These are phyloP conservation scores for Mycena chlorophos DNA, from an alignment of 768 basidiomycete genomes.

Conservation along the genomic window DNA sequence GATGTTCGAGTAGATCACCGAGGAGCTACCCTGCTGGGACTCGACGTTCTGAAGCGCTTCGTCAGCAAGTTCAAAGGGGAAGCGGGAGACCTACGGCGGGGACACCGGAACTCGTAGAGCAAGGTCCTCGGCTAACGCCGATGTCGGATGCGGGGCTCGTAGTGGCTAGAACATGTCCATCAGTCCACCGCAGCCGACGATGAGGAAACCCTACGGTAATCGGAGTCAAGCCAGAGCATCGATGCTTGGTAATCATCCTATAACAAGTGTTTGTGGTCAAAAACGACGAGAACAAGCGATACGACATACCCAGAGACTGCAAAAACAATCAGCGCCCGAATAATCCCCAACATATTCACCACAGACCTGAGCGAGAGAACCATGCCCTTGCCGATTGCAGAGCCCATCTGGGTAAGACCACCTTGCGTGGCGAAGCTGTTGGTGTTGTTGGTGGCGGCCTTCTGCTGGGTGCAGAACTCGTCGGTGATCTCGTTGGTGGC, in stretches of 20 bases:
- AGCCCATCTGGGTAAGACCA: constrained; percentile 29
- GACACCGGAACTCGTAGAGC: constrained; percentile 38
- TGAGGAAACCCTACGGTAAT: constrained; percentile 31
- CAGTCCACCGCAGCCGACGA: constrained; percentile 32
- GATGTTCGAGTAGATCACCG: constrained; percentile 45
- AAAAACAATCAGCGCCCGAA: too few species aligned
- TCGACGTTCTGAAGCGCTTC: too few species aligned
- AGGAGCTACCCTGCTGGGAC: constrained; percentile 27
- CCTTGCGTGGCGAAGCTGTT: constrained; percentile 37
- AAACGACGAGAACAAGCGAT: not conserved
- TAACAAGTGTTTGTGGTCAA: not conserved
- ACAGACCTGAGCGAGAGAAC: constrained; percentile 40
- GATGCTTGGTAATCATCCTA: constrained; percentile 39
- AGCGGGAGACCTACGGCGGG: constrained; percentile 24
- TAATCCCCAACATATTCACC: too few species aligned
- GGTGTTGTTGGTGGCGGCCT: constrained; percentile 41
- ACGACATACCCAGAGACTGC: constrained; percentile 30
- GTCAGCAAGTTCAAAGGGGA: too few species aligned
- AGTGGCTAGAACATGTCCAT: constrained; percentile 24
- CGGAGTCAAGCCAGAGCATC: constrained; percentile 44
- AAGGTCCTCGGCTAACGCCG: constrained; percentile 41
- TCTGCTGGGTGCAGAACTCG: constrained; percentile 49
- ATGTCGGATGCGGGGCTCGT: constrained; percentile 28
- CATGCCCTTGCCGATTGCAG: constrained; percentile 36
- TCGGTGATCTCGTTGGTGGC: constrained; percentile 49